Evolutionary conservation across 1,139 yeast genomes (phyloP).

Genomic region (Scheffersomyces lignicola): DNA sequence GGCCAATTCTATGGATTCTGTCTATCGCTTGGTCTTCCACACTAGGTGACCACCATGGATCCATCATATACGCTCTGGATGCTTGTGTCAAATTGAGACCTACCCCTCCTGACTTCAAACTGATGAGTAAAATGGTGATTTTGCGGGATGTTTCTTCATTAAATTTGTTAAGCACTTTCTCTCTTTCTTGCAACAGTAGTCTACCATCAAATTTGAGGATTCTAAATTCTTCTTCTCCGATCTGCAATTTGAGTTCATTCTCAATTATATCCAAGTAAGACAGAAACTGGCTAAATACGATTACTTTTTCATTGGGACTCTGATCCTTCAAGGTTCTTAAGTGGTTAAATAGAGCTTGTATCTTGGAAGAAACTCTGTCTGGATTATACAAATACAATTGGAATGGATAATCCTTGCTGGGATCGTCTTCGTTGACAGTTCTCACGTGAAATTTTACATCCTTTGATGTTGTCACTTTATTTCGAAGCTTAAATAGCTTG

Average conservation of each 20-base stretch:
- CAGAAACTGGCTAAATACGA: constrained; percentile 91
- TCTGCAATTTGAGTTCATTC: constrained; percentile 49
- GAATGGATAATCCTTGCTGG: constrained; percentile 24
- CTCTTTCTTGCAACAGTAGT: constrained; percentile 65
- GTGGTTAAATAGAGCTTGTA: constrained; percentile 67
- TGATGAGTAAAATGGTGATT: constrained; percentile 62
- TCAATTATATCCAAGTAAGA: constrained; percentile 78
- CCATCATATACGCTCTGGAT: constrained; percentile 86
- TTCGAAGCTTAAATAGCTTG: constrained; percentile 41
- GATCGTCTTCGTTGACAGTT: constrained; percentile 17
- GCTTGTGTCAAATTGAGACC: constrained; percentile 90
- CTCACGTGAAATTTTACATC: constrained; percentile 36
- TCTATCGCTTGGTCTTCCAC: constrained; percentile 95
- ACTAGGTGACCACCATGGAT: constrained; percentile 98
- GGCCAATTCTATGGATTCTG: constrained; percentile 91
- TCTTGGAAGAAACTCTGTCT: constrained; percentile 64
- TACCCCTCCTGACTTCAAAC: constrained; percentile 94
- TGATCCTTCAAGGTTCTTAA: constrained; percentile 53
- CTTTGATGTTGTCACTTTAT: constrained; percentile 26
- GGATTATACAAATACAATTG: constrained; percentile 49
- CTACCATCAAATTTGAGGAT: constrained; percentile 81
- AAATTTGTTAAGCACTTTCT: constrained; percentile 60
- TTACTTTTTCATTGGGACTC: constrained; percentile 67
- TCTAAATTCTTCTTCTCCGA: constrained; percentile 29
- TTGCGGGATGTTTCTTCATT: constrained; percentile 26